phyloP scores from a whole-genome alignment of 306 rosid species.

The Castanopsis chinensis region DNA sequence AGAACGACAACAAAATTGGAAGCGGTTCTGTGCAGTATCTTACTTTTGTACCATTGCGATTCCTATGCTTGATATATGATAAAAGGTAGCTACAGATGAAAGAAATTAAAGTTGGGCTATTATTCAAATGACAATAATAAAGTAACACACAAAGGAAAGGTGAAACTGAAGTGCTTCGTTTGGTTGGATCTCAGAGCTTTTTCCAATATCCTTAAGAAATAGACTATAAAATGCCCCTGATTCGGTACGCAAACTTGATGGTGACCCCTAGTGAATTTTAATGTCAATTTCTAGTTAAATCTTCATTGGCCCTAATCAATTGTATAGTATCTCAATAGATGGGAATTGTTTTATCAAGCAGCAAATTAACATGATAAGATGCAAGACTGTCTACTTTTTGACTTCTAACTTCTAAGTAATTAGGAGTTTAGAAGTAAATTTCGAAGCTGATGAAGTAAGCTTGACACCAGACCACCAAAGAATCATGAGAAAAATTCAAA shows the following conservation, averaged over 20 bases:
- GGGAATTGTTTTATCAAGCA: neutral
- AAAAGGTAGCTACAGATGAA: neutral
- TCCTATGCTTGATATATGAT: neutral
- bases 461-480: too few species aligned
- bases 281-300: neutral
- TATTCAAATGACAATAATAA: too few species aligned
- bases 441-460: too few species aligned
- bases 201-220: neutral
- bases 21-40: constrained; percentile 5
- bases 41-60: neutral
- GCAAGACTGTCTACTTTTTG: too few species aligned
- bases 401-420: too few species aligned
- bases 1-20: neutral
- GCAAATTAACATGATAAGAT: neutral
- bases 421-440: too few species aligned
- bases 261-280: neutral
- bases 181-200: neutral
- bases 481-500: neutral
- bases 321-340: neutral
- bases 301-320: neutral
- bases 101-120: neutral
- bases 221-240: neutral
- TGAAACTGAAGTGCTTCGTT: neutral
- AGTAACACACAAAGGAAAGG: neutral
- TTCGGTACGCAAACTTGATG: neutral